Evolutionary conservation across 805 yeast species (phyloP).

Genomic region (Starmerella stigmatis): DNA sequence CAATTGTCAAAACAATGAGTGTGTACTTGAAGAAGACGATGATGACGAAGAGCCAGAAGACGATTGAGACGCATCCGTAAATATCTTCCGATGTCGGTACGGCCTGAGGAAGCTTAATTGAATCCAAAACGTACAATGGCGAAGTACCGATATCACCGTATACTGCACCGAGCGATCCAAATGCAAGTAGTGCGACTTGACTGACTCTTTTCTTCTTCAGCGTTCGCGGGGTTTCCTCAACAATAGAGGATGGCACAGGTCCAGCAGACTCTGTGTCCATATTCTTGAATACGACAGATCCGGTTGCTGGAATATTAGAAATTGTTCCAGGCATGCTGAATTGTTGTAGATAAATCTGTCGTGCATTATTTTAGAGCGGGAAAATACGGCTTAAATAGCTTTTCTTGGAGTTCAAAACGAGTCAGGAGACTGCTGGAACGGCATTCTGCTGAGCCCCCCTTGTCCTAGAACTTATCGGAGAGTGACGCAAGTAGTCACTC

Average conservation of each 20-base stretch:
- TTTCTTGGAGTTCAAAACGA: neutral
- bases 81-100: constrained; percentile 35
- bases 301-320: no score
- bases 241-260: neutral
- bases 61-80: constrained; percentile 43
- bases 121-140: constrained; percentile 37
- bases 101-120: constrained; percentile 9
- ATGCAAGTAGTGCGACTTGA: constrained; percentile 27
- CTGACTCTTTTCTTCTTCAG: neutral
- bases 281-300: no score
- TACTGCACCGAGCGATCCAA: constrained; percentile 48
- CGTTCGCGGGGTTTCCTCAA: no score
- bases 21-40: constrained; percentile 46
- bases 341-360: no score
- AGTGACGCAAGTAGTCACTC: neutral
- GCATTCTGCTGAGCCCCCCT: neutral
- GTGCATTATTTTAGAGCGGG: no score
- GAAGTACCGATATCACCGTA: constrained; percentile 57
- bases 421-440: no score
- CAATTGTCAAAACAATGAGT: constrained; percentile 39
- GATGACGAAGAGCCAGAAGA: constrained; percentile 46
- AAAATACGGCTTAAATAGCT: neutral
- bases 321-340: no score
- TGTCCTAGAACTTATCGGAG: neutral
- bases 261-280: neutral